Evolutionary conservation across 192 early-diverging fungal species (phyloP), one percentile per base, ranked within the genome.

Genomic region (Lunasporangiospora selenospora): DNA sequence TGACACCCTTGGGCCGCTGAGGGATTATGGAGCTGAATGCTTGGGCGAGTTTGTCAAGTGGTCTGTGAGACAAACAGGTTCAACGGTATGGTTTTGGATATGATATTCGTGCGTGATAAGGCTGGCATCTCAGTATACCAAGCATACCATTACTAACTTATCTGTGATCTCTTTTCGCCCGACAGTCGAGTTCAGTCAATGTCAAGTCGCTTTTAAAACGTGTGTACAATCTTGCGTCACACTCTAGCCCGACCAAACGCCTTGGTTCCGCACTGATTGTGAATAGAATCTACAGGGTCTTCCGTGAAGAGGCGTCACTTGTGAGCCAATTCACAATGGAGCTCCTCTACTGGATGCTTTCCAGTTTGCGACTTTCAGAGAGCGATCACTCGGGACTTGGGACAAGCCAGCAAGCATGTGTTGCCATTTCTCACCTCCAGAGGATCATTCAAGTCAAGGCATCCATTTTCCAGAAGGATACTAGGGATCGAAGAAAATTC

Each of bases 21-120:
- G 91, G 24, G 91, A 92, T 56, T 92, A 88, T 65, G 89, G 88
- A 15, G 87, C 87, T 1, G 87, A 91, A 45, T 91, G 92, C 42
- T 55, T 90, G 0, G 69, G 82, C 26, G 91, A 93, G 59, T 93
- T 91, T 67, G 76, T 90, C 21, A 82, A 83, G 56, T 92, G 88
- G 85, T 88, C 89, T 0, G 85, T 92, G 56, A 91, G 91, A 52
- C 89, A 89, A 54, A 77, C 82, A 1, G 63, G 75, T 10, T 56
- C 62, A 21, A 77, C 80, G 41, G 79, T 78, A 78, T 38, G 46
- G 12, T 23, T 40, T 21, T 26, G 21, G 23, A 4, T 40, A n/a
- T 21, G 13, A 24, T 3, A 26, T 3, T 27, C 34, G 27, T 53
- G 1, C 39, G 12, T 47, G 10, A 29, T 57, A n/a, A n/a, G n/a